Base-by-base conservation (phyloP, 257 asterid genomes). In the Solanum paucissectum region DNA sequence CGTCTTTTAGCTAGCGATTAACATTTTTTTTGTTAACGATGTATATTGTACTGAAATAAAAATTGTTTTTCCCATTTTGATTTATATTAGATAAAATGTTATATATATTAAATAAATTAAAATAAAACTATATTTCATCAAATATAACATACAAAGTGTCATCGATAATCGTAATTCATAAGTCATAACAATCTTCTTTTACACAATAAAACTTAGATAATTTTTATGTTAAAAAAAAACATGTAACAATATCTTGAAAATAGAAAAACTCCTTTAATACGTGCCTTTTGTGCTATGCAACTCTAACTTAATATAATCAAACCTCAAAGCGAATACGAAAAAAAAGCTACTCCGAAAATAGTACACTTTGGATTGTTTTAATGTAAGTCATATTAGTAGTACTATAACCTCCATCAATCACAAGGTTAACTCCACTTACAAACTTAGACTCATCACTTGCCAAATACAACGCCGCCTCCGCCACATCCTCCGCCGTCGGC, bases 381-480 rank as follows among this genome's bases (percentile, higher is more conserved):
- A 27, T 91, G 33, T 94, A 94, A 83, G 94, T 79, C 91, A 88
- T 94, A 84, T 95, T 96, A 13, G 95, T 92, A 25, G 92, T 90
- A 87, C 95, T 94, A 83, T 92, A 96, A 11, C 99, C 99, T 7
- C 99, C 99, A 55, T 96, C 99, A 44, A 96, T 91, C 84, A 93
- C 69, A 7, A 95, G 94, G 90, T 96, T 95, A 87, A 93, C 1
- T 1, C 99, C 98, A 40, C 98, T 96, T 1, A 96, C 94, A 77
- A 91, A 93, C 92, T 87, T 94, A 0, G 98, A 34, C 5, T 91
- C 98, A 21, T 96, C 97, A 73, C 98, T 90, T 9, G 91, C 92
- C 87, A 96, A 77, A 79, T 72, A 96, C 88, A 95, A 62, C 5
- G 98, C 98, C 73, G 98, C 98, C 89, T 93, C 94, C n/a, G 98